A percentile compares a stretch with the other conserved stretches of the same genome.
Evolutionary conservation across 768 basidiomycete genomes (phyloP).

Genomic region (Termitomyces sp.): DNA sequence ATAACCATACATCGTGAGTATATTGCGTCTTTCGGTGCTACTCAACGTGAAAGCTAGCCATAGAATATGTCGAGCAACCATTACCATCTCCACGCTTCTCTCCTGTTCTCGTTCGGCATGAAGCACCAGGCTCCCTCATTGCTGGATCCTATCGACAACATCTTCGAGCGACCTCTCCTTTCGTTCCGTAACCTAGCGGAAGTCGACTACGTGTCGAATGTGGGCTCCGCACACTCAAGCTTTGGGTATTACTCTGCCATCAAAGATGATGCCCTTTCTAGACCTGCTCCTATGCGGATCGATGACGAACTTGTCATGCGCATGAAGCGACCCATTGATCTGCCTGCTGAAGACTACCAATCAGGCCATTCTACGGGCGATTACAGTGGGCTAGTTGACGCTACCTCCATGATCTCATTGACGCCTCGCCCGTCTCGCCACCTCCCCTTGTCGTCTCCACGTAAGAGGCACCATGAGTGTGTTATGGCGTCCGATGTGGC

Average conservation of each 20-base stretch:
- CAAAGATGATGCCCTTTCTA: background rate
- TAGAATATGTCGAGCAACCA: background rate
- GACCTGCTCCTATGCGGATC: background rate
- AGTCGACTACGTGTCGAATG: background rate
- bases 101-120: background rate
- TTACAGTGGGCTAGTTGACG: background rate
- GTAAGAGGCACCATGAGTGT: background rate
- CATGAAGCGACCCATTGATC: slow-evolving; percentile 7
- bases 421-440: background rate
- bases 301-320: slow-evolving; percentile 4
- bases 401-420: background rate
- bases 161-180: background rate
- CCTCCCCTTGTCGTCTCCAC: background rate
- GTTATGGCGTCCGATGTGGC: background rate
- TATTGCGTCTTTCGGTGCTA: background rate
- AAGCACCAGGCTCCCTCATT: background rate
- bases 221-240: background rate
- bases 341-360: background rate
- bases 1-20: background rate
- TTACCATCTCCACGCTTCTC: background rate
- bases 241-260: background rate
- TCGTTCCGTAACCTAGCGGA: background rate
- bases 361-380: background rate
- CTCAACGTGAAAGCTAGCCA: background rate
- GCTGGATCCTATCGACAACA: background rate